Evolutionary conservation across 1,284 basidiomycete genomes (phyloP).

Genomic region (Puccinia polysora): DNA sequence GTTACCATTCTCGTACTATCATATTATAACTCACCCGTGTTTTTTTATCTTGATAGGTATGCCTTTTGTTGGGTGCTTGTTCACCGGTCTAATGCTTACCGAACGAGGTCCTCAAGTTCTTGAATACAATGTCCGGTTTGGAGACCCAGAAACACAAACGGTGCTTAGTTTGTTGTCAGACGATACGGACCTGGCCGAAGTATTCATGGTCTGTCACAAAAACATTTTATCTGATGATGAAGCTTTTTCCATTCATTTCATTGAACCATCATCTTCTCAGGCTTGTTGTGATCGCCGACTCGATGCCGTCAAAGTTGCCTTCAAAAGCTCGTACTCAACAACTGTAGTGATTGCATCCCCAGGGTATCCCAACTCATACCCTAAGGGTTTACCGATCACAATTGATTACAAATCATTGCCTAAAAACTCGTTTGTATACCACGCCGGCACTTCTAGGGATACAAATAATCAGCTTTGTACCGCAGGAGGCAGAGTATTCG

Average conservation of each 20-base stretch:
- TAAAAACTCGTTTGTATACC: constrained; percentile 69
- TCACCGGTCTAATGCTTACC: constrained; percentile 94
- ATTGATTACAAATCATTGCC: constrained; percentile 57
- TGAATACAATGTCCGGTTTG: constrained; percentile 98
- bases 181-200: constrained; percentile 73
- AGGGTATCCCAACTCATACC: constrained; percentile 86
- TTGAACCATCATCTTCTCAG: no score
- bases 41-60: constrained; percentile 58
- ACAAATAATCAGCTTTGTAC: constrained; percentile 65
- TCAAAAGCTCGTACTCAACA: constrained; percentile 62
- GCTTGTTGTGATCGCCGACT: constrained; percentile 85
- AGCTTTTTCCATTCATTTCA: neutral
- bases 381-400: constrained; percentile 73
- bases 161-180: constrained; percentile 75
- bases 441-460: constrained; percentile 72
- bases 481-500: constrained; percentile 86
- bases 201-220: constrained; percentile 56
- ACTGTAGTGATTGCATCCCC: constrained; percentile 85
- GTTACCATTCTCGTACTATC: neutral
- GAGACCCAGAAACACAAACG: constrained; percentile 96
- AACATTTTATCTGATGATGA: constrained; percentile 59
- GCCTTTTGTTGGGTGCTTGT: constrained; percentile 92
- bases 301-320: constrained; percentile 75
- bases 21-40: neutral
- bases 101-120: constrained; percentile 83